Evolutionary conservation across 2,329 filamentous ascomycete genomes (phyloP).

Genomic region (Dothistroma pini): DNA sequence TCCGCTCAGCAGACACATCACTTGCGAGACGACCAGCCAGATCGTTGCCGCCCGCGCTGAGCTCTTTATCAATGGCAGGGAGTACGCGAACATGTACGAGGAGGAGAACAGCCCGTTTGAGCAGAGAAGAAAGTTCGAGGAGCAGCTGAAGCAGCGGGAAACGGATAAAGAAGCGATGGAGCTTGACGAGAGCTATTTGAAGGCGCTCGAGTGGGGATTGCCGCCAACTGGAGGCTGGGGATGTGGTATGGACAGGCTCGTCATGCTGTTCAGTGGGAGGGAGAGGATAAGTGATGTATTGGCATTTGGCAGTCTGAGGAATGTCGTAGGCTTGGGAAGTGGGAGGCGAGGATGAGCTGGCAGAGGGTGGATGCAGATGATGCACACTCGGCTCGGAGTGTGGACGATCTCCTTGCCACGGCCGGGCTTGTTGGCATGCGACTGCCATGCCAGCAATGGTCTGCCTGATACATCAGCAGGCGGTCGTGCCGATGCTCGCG

Average conservation of each 20-base stretch:
- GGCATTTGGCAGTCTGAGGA: slow-evolving; percentile 78
- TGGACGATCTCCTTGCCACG: not conserved
- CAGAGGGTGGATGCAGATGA: not conserved
- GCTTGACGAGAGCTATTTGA: slow-evolving; percentile 77
- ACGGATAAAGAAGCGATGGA: slow-evolving; percentile 47
- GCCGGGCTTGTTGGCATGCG: not conserved
- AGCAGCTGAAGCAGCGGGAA: slow-evolving; percentile 45
- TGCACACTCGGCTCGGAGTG: not conserved
- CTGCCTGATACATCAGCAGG: not conserved
- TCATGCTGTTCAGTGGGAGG: slow-evolving; percentile 82
- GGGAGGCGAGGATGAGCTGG: slow-evolving; percentile 15
- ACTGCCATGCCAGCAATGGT: not conserved
- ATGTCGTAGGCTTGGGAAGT: slow-evolving; percentile 43
- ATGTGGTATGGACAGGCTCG: slow-evolving; percentile 82
- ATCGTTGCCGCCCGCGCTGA: slow-evolving; percentile 36
- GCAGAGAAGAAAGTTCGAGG: slow-evolving; percentile 77
- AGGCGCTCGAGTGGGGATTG: slow-evolving; percentile 79
- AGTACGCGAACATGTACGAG: slow-evolving; percentile 96
- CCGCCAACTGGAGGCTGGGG: slow-evolving; percentile 98
- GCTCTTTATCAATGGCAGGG: slow-evolving; percentile 56
- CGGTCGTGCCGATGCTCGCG: not conserved
- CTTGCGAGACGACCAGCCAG: slow-evolving; percentile 64
- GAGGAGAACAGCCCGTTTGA: slow-evolving; percentile 92
- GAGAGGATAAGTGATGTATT: slow-evolving; percentile 81
- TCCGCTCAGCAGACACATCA: slow-evolving; percentile 83